A percentile compares a stretch with the other conserved stretches of the same genome.
These are phyloP conservation scores for Nothophoma quercina DNA, from an alignment of 2,329 filamentous ascomycete genomes.

Conservation along the genomic window DNA sequence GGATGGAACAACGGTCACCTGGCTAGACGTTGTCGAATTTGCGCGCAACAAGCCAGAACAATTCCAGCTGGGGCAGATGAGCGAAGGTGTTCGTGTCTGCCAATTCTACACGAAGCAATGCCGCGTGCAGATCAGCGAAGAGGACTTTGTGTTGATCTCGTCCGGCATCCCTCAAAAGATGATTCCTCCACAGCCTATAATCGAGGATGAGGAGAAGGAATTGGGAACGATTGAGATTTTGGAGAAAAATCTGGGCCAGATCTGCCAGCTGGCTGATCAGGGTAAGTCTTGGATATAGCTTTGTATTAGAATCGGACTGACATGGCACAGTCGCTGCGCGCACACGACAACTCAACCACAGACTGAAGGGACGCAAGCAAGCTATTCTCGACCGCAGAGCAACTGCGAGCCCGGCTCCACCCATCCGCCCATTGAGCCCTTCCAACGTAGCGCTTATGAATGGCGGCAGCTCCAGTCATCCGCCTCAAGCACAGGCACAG, in stretches of 20 bases:
- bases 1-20: slow-evolving; percentile 70
- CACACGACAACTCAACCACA: slow-evolving; percentile 81
- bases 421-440: slow-evolving; percentile 48
- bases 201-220: slow-evolving; percentile 87
- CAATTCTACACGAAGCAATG: slow-evolving; percentile 83
- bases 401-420: slow-evolving; percentile 52
- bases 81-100: slow-evolving; percentile 75
- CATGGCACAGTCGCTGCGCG: slow-evolving; percentile 65
- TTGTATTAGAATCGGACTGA: not conserved
- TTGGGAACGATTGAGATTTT: slow-evolving; percentile 83
- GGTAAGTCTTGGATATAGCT: slow-evolving; percentile 51
- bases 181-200: slow-evolving; percentile 80
- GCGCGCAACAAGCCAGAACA: slow-evolving; percentile 81
- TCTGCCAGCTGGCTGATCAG: slow-evolving; percentile 84
- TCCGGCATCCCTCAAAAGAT: slow-evolving; percentile 84
- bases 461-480: slow-evolving; percentile 39
- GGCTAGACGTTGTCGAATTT: slow-evolving; percentile 87
- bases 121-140: slow-evolving; percentile 84
- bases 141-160: slow-evolving; percentile 84
- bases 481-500: slow-evolving; percentile 19
- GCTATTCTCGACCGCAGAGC: slow-evolving; percentile 73
- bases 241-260: slow-evolving; percentile 76
- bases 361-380: slow-evolving; percentile 75
- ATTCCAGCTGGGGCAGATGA: slow-evolving; percentile 74
- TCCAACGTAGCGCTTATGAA: slow-evolving; percentile 54